These are phyloP conservation scores for Cinchona pubescens DNA, from an alignment of 257 asterid species.

Conservation along the genomic window DNA sequence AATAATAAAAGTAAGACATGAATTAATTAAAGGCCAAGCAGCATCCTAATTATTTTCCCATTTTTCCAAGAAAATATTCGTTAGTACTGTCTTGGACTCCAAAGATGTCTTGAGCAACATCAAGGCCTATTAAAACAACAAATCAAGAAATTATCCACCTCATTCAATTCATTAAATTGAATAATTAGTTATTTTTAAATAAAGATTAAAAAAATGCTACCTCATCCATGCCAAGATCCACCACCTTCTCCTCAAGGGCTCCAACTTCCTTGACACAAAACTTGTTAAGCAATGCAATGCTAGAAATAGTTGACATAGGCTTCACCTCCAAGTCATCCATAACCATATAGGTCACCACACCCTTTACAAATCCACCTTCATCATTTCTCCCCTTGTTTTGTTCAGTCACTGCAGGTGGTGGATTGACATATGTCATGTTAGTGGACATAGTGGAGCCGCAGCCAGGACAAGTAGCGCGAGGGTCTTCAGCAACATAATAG, in stretches of 20 bases:
- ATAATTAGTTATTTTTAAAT: too few relatives aligned
- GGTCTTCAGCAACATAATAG: too few relatives aligned
- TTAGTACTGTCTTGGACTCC: slow-evolving; percentile 25
- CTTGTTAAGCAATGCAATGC: slow-evolving; percentile 19
- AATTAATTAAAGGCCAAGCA: too few relatives aligned
- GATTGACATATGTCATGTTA: background rate
- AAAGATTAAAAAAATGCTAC: slow-evolving; percentile 5
- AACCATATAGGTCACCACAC: slow-evolving; percentile 29
- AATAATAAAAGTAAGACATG: too few relatives aligned
- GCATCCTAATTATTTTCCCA: too few relatives aligned
- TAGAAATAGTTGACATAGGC: slow-evolving; percentile 30
- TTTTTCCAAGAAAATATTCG: slow-evolving; percentile 19
- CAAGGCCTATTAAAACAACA: slow-evolving; percentile 22
- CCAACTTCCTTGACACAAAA: slow-evolving; percentile 21
- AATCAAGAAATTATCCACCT: background rate
- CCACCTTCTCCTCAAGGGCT: slow-evolving; percentile 12
- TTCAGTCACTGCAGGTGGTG: background rate
- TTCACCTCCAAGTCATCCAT: slow-evolving; percentile 33
- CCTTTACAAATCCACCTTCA: slow-evolving; percentile 38
- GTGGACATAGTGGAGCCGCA: background rate
- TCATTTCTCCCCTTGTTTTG: background rate
- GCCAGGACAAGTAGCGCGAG: background rate
- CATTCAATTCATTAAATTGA: too few relatives aligned
- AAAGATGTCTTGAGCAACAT: slow-evolving; percentile 32
- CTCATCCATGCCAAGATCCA: slow-evolving; percentile 24